Percentiles rank a stretch among this genome's conserved stretches.
Conservation (phyloP, 306 rosid species). For the Ziziphus jujuba region DNA sequence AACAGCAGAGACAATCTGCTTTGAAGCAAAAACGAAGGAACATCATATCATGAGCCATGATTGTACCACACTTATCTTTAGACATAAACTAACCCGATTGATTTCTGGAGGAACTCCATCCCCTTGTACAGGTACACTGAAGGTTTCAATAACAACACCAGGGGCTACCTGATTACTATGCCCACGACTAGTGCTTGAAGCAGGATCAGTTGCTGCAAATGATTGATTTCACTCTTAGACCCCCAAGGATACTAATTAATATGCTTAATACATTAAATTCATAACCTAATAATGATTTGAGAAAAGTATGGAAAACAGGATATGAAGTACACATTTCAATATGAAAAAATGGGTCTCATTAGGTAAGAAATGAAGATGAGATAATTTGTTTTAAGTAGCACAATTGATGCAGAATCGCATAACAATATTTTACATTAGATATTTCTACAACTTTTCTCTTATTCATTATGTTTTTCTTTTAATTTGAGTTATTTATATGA, state of each 20-base stretch:
- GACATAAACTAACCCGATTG: constrained; percentile 59
- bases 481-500: no score
- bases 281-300: no score
- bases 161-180: constrained; percentile 70
- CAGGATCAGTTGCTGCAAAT: constrained; percentile 70
- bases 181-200: constrained; percentile 67
- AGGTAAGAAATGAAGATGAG: no score
- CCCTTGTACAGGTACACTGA: constrained; percentile 82
- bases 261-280: no score
- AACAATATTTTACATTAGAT: no score
- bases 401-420: no score
- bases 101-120: constrained; percentile 76
- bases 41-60: constrained; percentile 13
- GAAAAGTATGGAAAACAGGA: no score
- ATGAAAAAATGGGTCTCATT: no score
- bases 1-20: constrained; percentile 83
- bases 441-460: no score
- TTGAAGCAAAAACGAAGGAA: constrained; percentile 21
- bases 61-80: constrained; percentile 19
- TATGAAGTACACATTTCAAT: no score
- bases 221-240: background rate
- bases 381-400: no score
- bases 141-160: constrained; percentile 86
- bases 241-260: background rate
- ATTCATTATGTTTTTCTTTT: no score